These are phyloP conservation scores for Zygosaccharomyces pseudobailii DNA, from an alignment of 1,139 yeast species.

Conservation along the genomic window DNA sequence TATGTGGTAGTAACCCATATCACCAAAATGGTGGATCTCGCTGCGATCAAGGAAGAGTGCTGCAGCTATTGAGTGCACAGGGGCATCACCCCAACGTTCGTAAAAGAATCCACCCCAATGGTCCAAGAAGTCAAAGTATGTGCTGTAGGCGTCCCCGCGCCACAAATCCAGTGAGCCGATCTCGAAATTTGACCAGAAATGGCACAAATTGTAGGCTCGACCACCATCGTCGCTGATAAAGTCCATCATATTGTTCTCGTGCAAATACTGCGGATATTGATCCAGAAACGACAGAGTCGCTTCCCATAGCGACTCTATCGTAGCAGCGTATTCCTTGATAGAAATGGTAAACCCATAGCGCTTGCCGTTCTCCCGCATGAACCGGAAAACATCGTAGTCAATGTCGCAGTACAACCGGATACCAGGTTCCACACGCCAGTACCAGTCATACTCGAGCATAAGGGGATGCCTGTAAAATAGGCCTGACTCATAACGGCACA, in stretches of 20 bases:
- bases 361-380: conserved; percentile 58
- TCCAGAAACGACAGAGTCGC: conserved; percentile 50
- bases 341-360: conserved; percentile 63
- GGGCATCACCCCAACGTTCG: conserved; percentile 97
- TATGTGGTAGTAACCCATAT: conserved; percentile 77
- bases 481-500: conserved; percentile 74
- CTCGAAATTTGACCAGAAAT: conserved; percentile 93
- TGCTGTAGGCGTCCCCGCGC: conserved; percentile 60
- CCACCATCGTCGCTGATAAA: conserved; percentile 69
- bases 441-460: conserved; percentile 57
- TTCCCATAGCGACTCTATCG: conserved; percentile 62
- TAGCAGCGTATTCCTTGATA: conserved; percentile 52
- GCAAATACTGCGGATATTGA: conserved; percentile 42
- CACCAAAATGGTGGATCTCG: conserved; percentile 72
- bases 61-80: conserved; percentile 82
- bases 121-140: conserved; percentile 70
- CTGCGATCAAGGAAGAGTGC: conserved; percentile 60
- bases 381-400: conserved; percentile 59
- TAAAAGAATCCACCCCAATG: conserved; percentile 82
- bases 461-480: conserved; percentile 61
- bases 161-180: conserved; percentile 74
- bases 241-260: conserved; percentile 53
- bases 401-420: conserved; percentile 60
- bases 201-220: conserved; percentile 69
- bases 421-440: conserved; percentile 77